Base-by-base conservation (phyloP, 2,329 filamentous ascomycete species). In the Diaporthe ilicicola region DNA sequence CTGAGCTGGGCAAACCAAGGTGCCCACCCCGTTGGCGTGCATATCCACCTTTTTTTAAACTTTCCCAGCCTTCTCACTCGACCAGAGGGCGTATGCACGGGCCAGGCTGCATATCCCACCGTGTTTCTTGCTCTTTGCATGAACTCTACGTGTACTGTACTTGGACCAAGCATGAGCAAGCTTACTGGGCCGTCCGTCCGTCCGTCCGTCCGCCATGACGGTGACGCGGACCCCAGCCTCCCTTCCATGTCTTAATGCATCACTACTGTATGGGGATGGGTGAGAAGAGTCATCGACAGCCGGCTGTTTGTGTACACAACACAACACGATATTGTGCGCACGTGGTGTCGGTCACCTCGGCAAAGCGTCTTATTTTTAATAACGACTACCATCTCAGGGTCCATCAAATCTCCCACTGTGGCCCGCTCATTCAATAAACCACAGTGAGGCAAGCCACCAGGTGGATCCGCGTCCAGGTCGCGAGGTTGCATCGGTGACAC, bases 341-440 rank as follows among this genome's bases (percentile, higher is more conserved):
- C 17, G 29, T 19, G n/a, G 37, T 46, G 56, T 34, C 59, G 59
- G 59, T 29, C 59, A 64, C 44, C 59, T 64, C 59, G 44, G 59
- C 44, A 50, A 19, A 44, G 59, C 44, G 44, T 17, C 59, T 48
- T 62, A 34, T 48, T 64, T 67, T 68, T 68, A 50, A 68, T 68
- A 50, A 68, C 44, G 66, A 68, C 66, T 34, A 24, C 53, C 53
- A 56, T 37, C 29, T 51, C 34, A 59, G 53, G 66, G 17, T 56
- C 53, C 54, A 68, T 39, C 66, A 50, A 68, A 68, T 68, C 34
- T 68, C 66, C 66, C 50, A 68, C 54, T 59, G 66, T 68, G 66
- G 66, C 44, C 55, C 66, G 32, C 44, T 59, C 66, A 59, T 68
- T 68, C 66, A 59, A 59, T 59, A 68, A 68, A 67, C 44, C 27